Base-by-base conservation (phyloP, 148 eudicot genomes). In the Camellia japonica region DNA sequence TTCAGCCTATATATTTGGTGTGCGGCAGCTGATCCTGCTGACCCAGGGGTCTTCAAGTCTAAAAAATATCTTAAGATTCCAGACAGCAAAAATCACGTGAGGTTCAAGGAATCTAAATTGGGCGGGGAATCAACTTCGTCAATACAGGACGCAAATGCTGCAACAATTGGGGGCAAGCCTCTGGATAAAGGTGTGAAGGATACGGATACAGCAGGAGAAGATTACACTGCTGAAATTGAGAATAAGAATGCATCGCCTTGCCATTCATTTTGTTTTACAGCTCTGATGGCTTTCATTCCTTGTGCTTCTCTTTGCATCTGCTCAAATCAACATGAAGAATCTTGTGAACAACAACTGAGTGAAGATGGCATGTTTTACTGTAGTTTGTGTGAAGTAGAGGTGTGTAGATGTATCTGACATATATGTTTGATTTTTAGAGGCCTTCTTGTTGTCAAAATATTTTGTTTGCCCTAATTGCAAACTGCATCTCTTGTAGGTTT, bases 321-420 rank as follows among this genome's bases (percentile, higher is more conserved):
- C 85, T 86, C 81, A 64, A 85, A 85, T 63, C 80, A 90, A 46
- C 84, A 87, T 15, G 89, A 90, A 51, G 93, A 92, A 73, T 85
- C 91, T 78, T 92, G 93, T 61, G 92, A 89, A 85, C 87, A 85
- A 76, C 95, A 91, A 51, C 76, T 85, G 66, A 89, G 97, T 80
- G 99, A 97, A 85, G 99, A 94, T 79, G 99, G 99, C 87, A 97
- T 96, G 99, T 97, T 97, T 84, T 97, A 91, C 74, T 97, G 99
- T 80, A 97, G 97, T 86, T 90, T 97, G 83, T 97, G 99, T 83
- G 98, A 97, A 91, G 97, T 95, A 68, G 98, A 95, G 98, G 98
- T 95, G 78, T 61, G 76, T 65, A 68, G 14, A n/a, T 71, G 42
- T 7, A 49, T 72, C 54, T 64, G 18, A 46, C 20, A 13, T 63